phyloP scores from a whole-genome alignment of 148 eudicot species.

The Spergularia marina region DNA sequence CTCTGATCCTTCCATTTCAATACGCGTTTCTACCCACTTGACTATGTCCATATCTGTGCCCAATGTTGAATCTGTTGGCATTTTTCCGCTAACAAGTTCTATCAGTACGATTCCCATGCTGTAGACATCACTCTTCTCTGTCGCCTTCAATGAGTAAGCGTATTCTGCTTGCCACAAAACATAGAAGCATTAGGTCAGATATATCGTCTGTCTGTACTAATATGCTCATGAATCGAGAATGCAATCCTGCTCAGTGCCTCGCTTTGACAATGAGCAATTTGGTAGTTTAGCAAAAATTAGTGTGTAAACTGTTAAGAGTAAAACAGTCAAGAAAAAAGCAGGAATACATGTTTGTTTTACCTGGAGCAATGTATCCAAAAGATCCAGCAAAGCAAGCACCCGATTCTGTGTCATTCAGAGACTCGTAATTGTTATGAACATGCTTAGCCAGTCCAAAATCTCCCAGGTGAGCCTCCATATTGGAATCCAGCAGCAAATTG shows the following conservation, averaged over 20 bases:
- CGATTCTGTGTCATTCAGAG: conserved; percentile 66
- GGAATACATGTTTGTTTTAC: conserved; percentile 31
- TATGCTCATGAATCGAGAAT: no score
- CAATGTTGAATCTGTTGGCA: conserved; percentile 81
- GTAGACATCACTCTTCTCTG: conserved; percentile 95
- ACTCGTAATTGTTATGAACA: conserved; percentile 43
- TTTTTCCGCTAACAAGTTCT: conserved; percentile 83
- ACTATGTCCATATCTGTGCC: conserved; percentile 87
- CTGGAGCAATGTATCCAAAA: conserved; percentile 96
- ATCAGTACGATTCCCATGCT: conserved; percentile 96
- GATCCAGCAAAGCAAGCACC: conserved; percentile 93
- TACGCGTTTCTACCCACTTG: conserved; percentile 70
- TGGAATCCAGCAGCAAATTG: conserved; percentile 69
- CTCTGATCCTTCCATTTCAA: conserved; percentile 46
- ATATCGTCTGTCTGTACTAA: no score
- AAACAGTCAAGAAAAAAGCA: no score
- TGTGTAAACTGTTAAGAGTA: no score
- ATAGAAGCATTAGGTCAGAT: background rate
- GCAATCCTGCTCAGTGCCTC: no score
- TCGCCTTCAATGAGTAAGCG: conserved; percentile 84
- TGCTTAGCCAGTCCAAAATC: conserved; percentile 96
- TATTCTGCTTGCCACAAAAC: conserved; percentile 48
- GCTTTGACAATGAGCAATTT: no score
- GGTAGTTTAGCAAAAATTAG: no score
- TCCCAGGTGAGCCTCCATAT: conserved; percentile 95